Evolutionary conservation across 768 basidiomycete species (phyloP), one percentile per base, ranked within the genome.

Genomic region (Clathrus columnatus): DNA sequence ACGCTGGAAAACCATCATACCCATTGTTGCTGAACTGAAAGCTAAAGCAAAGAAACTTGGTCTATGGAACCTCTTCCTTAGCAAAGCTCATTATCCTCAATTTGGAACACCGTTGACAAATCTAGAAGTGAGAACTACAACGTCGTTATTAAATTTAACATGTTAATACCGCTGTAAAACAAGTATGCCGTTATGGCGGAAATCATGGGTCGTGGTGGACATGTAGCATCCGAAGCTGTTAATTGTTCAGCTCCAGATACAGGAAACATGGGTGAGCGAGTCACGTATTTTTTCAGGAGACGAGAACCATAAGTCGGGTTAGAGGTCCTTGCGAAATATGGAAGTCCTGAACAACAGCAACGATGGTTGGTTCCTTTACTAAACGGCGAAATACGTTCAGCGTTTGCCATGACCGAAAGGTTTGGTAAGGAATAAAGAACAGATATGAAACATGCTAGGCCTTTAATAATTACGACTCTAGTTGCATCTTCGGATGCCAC

Each of bases 151-250:
- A 29, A 16, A 21, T 51, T 10, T 17, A 41, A 0, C 14, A 27
- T 26, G 29, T 16, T 48, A 44, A 48, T 16, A 20, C 44, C 10
- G 36, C 46, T 59, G 27, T 48, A 14, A 41, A 45, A 30, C 48
- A 60, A 94, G 91, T 98, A 99, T 67, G 91, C 89, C 36, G 87
- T 97, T 26, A 96, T 97, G 85, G 93, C 93, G n/a, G 95, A 96
- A 69, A 70, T 96, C 44, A 79, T 97, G 61, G 94, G 94, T 4
- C 82, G 91, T 54, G 84, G 79, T 20, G 85, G 87, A 7, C 84
- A 84, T 60, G 70, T 93, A 49, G 91, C 86, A 2, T 83, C 94
- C 20, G 85, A 97, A 71, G 82, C 79, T 11, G 83, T 88, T 54
- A 99, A 99, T 65, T 98, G 93, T 70, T 84, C 93, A 23, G 93